Evolutionary conservation across 2,329 filamentous ascomycete genomes (phyloP).

Genomic region (Fusarium sp.): DNA sequence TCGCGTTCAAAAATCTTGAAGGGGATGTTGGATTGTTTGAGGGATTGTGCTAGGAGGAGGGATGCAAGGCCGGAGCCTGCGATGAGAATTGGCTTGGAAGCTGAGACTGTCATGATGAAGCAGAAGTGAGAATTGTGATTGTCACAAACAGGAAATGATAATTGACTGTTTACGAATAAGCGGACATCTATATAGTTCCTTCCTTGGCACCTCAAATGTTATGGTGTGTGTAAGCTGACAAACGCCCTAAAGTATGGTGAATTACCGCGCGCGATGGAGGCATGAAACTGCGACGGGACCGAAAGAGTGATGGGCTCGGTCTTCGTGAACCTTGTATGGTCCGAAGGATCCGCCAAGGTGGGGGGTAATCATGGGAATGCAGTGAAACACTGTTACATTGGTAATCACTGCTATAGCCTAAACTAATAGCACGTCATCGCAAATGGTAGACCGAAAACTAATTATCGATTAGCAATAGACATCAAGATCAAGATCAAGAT

Average conservation of each 20-base stretch:
- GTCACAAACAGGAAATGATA: background rate
- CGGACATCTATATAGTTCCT: background rate
- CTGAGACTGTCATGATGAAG: constrained; percentile 20
- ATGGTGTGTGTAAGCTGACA: background rate
- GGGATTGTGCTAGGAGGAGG: constrained; percentile 57
- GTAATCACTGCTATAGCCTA: background rate
- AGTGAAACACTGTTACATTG: background rate
- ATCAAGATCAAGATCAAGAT: background rate
- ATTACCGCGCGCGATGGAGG: background rate
- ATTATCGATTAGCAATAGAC: background rate
- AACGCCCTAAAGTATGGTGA: background rate
- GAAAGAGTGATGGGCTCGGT: background rate
- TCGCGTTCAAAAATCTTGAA: constrained; percentile 69
- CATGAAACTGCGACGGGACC: background rate
- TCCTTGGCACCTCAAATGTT: background rate
- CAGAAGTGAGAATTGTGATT: background rate
- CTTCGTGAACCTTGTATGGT: background rate
- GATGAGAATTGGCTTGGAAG: constrained; percentile 54
- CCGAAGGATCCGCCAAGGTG: background rate
- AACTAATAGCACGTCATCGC: background rate
- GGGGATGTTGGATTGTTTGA: constrained; percentile 55
- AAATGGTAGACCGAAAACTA: background rate
- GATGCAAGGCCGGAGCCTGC: constrained; percentile 58
- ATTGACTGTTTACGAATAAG: rapidly evolving
- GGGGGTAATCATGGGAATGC: too few relatives aligned